These are phyloP conservation scores for Ceratorhiza oryzae-sativae DNA, from an alignment of 1,284 basidiomycete genomes.

Conservation along the genomic window DNA sequence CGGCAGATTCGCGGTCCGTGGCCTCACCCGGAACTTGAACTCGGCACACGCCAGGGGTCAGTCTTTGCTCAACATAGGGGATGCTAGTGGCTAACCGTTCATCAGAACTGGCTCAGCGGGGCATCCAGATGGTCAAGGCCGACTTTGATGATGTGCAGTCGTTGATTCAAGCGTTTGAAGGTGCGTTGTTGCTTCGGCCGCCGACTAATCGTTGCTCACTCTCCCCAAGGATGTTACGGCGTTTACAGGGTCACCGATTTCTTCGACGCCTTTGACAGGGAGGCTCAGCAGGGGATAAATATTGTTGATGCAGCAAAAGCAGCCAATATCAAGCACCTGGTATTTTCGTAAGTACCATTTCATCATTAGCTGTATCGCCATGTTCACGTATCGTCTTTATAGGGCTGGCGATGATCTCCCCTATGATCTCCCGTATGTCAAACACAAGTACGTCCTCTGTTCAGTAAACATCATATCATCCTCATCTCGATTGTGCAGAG, in stretches of 20 bases:
- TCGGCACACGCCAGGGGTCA: conserved; percentile 34
- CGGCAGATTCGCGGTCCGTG: conserved; percentile 39
- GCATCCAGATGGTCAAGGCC: conserved; percentile 29
- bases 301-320: conserved; percentile 54
- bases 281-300: conserved; percentile 52
- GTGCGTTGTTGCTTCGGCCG: conserved; percentile 40
- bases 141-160: conserved; percentile 38
- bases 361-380: too few relatives aligned
- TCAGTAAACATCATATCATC: neutral
- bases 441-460: conserved; percentile 25
- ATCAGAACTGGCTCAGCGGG: conserved; percentile 16
- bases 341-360: conserved; percentile 44
- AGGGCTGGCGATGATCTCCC: neutral
- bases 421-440: neutral
- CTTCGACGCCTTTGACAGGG: conserved; percentile 44
- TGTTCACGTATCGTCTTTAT: neutral
- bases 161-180: conserved; percentile 45
- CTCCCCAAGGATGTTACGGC: conserved; percentile 46
- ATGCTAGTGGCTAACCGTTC: neutral
- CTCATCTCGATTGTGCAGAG: conserved; percentile 5
- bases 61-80: conserved; percentile 6
- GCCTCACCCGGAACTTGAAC: conserved; percentile 38
- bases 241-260: conserved; percentile 54
- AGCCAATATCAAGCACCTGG: conserved; percentile 50
- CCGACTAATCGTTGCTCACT: neutral